Base-by-base conservation (phyloP, 306 rosid genomes). In the Glycine soja region DNA sequence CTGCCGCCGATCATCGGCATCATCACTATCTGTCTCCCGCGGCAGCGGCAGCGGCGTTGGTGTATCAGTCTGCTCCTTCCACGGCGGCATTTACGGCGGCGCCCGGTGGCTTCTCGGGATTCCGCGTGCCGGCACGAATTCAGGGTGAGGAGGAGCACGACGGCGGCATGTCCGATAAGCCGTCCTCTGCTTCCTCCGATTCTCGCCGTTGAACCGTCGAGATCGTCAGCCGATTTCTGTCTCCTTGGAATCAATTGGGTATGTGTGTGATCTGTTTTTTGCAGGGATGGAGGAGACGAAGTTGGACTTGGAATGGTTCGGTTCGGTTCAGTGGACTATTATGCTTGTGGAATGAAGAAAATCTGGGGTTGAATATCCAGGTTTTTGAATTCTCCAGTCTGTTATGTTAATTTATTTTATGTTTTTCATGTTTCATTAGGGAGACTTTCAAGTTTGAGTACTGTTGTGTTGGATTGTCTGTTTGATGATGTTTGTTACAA, bases 111-210 rank as follows among this genome's bases (percentile, higher is more conserved):
- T 90, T 89, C 87, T 80, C 97, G 58, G 89, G 95, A 69, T 94
- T 94, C 83, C 87, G 85, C 36, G 85, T 92, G 64, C 98, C 97
- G 8, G 93, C 97, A 86, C 94, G 96, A 80, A 84, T 90, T 75
- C 94, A 90, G 80, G 96, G 98, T 74, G 96, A 90, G 90, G 94
- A 89, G 83, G 91, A 90, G 80, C 93, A 94, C 78, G 94, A 89
- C 65, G 96, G 94, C 86, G 96, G 94, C 86, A 81, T 89, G 48
- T 90, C 90, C 10, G 89, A 89, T 32, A 90, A 90, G 85, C 97
- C 93, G 80, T 92, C 97, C 77, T 90, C 97, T 88, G 98, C 93
- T 88, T 94, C 97, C 88, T 94, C 98, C 72, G 89, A 90, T 86
- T 94, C 98, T 83, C 97, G 89, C 92, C 94, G 92, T 85, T 92